Percentiles rank a stretch among this genome's conserved stretches.
Conservation (phyloP, 257 asterid genomes). For the Salvia splendens region DNA sequence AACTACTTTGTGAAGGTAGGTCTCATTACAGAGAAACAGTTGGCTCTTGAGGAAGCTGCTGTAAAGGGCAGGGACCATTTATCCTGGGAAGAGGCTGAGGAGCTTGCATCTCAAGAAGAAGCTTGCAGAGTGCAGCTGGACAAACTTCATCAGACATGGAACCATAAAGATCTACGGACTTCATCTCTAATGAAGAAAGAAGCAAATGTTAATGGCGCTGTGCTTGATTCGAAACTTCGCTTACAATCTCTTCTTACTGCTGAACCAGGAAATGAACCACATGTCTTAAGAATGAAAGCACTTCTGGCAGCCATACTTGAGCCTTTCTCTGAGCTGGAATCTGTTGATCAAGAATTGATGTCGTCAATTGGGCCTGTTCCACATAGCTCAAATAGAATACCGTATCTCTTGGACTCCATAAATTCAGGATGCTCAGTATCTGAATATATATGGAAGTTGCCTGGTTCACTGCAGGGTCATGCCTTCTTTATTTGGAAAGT, state of each 20-base stretch:
- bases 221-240: constrained; percentile 60
- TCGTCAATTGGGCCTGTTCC: constrained; percentile 49
- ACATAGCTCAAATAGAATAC: constrained; percentile 51
- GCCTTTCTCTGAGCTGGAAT: constrained; percentile 86
- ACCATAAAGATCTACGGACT: constrained; percentile 72
- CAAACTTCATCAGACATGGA: constrained; percentile 88
- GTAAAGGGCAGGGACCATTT: constrained; percentile 87
- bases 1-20: constrained; percentile 91
- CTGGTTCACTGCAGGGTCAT: constrained; percentile 52
- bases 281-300: constrained; percentile 61
- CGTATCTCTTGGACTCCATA: constrained; percentile 60
- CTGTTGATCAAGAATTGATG: constrained; percentile 62
- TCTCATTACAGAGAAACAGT: constrained; percentile 82
- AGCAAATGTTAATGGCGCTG: constrained; percentile 52
- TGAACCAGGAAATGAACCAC: constrained; percentile 61
- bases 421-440: constrained; percentile 71
- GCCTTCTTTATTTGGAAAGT: constrained; percentile 93
- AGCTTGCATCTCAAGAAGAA: constrained; percentile 98
- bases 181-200: constrained; percentile 78
- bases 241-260: constrained; percentile 60
- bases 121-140: constrained; percentile 92
- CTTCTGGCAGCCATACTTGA: constrained; percentile 63
- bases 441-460: constrained; percentile 78
- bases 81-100: constrained; percentile 99
- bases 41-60: constrained; percentile 97